Evolutionary conservation across 305 asterid species (phyloP), one percentile per base, ranked within the genome.

Genomic region (Lippia alba): DNA sequence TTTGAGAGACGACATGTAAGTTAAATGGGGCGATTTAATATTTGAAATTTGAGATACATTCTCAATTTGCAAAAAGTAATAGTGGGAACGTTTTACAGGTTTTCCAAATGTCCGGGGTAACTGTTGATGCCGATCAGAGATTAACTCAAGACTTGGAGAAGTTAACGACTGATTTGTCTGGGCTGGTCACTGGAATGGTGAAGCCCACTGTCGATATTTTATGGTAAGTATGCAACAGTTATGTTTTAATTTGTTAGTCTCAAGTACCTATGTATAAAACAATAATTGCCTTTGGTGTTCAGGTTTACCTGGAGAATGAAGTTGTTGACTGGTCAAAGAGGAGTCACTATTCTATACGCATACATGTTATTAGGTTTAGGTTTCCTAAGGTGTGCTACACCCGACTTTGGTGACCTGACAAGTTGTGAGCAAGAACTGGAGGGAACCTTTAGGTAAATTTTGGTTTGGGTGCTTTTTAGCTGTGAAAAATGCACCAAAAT

Each of bases 221-320:
- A 76, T 94, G 99, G 99, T 87, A 76, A 76, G 94, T 60, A 15
- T 70, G 69, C 51, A 64, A 41, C 46, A 57, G 49, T 36, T 1
- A 24, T 69, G 66, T 60, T 56, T 70, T 66, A 24, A 36, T 76
- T 73, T 65, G 44, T 64, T 64, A 66, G 33, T 72, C 30, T 24
- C 30, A 62, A 34, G 69, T 56, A 32, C 40, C 24, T 39, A 36
- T 73, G 18, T 60, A 56, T 58, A 63, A 63, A 54, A 76, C 69
- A 56, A 50, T 69, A 58, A 20, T 44, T 77, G 72, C 73, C 33
- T 63, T 72, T 69, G 50, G 12, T 72, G 76, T 86, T 76, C 86
- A 94, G 99, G 99, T 94, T 94, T 86, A 94, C 98, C 70, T 94
- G 97, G 98, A 94, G 99, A 87, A 94, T 94, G 99, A 92, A 88